Evolutionary conservation across 2,329 filamentous ascomycete species (phyloP).

Genomic region (Colletotrichum paranaense): DNA sequence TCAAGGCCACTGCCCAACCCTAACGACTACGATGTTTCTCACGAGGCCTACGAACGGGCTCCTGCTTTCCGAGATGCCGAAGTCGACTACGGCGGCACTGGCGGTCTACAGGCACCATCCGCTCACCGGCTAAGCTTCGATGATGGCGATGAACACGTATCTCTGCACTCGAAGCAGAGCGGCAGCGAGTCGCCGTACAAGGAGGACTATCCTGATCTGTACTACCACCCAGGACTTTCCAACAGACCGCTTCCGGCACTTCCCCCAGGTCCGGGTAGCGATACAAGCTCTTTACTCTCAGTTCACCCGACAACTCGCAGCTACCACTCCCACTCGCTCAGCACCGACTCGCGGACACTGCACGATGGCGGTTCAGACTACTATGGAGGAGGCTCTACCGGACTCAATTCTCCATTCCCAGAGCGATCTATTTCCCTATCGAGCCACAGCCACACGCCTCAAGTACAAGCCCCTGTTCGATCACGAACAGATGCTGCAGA

Average conservation of each 20-base stretch:
- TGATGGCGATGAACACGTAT: conserved; percentile 84
- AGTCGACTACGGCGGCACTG: conserved; percentile 91
- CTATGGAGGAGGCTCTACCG: conserved; percentile 46
- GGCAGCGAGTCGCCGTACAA: conserved; percentile 74
- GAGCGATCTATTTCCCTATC: conserved; percentile 85
- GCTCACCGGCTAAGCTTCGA: conserved; percentile 87
- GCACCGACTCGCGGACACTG: conserved; percentile 55
- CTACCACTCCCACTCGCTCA: conserved; percentile 62
- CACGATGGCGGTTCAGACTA: conserved; percentile 60
- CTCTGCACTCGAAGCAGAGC: conserved; percentile 65
- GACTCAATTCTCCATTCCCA: conserved; percentile 56
- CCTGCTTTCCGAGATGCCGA: conserved; percentile 69
- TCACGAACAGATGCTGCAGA: conserved; percentile 95
- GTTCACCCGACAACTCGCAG: conserved; percentile 44
- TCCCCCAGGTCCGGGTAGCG: conserved; percentile 70
- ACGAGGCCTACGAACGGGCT: conserved; percentile 50
- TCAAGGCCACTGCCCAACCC: conserved; percentile 62
- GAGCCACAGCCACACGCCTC: conserved; percentile 83
- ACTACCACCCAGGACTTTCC: conserved; percentile 88
- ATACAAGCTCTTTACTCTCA: conserved; percentile 65
- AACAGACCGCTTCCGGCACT: conserved; percentile 73
- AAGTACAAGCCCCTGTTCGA: conserved; percentile 83
- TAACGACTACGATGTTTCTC: conserved; percentile 43
- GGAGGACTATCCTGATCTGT: conserved; percentile 87
- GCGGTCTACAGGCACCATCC: conserved; percentile 82